Base-by-base conservation (phyloP, 176 grass and related monocot species). In the Carex scoparia region DNA sequence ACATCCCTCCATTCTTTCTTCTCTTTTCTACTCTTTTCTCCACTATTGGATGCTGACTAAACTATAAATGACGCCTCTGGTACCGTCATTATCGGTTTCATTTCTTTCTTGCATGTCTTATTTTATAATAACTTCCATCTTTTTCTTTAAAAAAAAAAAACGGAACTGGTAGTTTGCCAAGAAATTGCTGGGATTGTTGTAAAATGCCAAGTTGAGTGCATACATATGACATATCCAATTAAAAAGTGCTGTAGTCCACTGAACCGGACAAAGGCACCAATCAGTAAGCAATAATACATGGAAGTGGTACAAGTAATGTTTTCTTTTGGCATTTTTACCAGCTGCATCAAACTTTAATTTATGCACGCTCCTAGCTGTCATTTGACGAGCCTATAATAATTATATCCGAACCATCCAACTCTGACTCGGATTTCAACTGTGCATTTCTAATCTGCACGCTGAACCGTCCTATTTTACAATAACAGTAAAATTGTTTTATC, bases 221-320 rank as follows among this genome's bases (percentile, higher is more conserved):
- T 79, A 55, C 48, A 44, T 33, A 79, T 79, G 48, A 55, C 48
- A 44, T 33, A 79, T 79, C 72, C 48, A 54, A 76, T 14, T 31
- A 30, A 79, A 57, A 57, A 28, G 51, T 79, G 80, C 2, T 33
- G 33, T 62, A 33, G 15, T 37, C 81, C 81, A 83, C 81, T 69
- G 61, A 69, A 19, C 19, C 11, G 33, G 18, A 32, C 51, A 77
- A 58, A 82, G 61, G 23, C 12, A 23, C 7, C 62, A 79, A 54
- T 76, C 72, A 55, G 31, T 12, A 55, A 31, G 46, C 72, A 28
- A 53, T 76, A 8, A 51, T 49, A 80, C 32, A 33, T 27, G 48
- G 48, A 60, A 81, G 57, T 61, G 27, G 79, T 64, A 81, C 5
- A 40, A 18, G 12, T 16, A 10, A 46, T 69, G 61, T 18, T 61